Percentiles rank a stretch among this genome's conserved stretches.
phyloP scores from a whole-genome alignment of 2,329 filamentous ascomycete species.

The Scolecobasidium constrictum region DNA sequence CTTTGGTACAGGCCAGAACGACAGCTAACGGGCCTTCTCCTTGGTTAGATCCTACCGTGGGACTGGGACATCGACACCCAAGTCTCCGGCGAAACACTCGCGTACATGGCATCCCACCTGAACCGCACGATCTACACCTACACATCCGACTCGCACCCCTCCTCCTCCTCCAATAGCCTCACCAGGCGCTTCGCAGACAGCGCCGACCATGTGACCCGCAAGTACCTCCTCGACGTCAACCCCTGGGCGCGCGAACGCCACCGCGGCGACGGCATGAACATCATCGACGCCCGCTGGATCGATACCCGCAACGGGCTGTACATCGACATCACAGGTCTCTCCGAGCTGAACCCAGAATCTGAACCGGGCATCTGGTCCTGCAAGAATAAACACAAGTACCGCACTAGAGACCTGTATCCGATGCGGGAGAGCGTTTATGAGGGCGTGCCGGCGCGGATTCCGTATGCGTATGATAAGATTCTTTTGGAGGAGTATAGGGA shows the following conservation, averaged over 20 bases:
- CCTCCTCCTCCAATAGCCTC: conserved; percentile 39
- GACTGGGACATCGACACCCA: conserved; percentile 80
- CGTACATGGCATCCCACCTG: conserved; percentile 51
- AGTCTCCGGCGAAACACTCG: conserved; percentile 56
- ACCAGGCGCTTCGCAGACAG: conserved; percentile 46
- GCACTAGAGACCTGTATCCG: conserved; percentile 62
- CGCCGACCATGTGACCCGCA: conserved; percentile 35
- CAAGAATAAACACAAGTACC: conserved; percentile 69
- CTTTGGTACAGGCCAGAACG: too few species aligned
- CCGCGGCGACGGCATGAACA: conserved; percentile 58
- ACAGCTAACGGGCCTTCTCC: too few species aligned
- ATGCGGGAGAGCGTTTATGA: conserved; percentile 66
- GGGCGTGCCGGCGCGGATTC: conserved; percentile 58
- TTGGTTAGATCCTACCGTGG: conserved; percentile 71
- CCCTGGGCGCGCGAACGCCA: conserved; percentile 52
- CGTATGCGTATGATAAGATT: conserved; percentile 56
- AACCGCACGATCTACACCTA: conserved; percentile 55
- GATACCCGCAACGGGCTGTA: conserved; percentile 66
- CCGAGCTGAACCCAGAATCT: conserved; percentile 50
- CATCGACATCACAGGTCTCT: conserved; percentile 71
- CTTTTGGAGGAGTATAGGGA: conserved; percentile 54
- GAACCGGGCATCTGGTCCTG: conserved; percentile 61
- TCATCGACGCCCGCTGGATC: conserved; percentile 80
- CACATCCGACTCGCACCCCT: conserved; percentile 19
- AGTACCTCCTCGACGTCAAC: conserved; percentile 69